Percentiles rank a stretch among this genome's conserved stretches.
These are phyloP conservation scores for Sordariomycetes sp. DNA, from an alignment of 2,329 filamentous ascomycete genomes.

Conservation along the genomic window DNA sequence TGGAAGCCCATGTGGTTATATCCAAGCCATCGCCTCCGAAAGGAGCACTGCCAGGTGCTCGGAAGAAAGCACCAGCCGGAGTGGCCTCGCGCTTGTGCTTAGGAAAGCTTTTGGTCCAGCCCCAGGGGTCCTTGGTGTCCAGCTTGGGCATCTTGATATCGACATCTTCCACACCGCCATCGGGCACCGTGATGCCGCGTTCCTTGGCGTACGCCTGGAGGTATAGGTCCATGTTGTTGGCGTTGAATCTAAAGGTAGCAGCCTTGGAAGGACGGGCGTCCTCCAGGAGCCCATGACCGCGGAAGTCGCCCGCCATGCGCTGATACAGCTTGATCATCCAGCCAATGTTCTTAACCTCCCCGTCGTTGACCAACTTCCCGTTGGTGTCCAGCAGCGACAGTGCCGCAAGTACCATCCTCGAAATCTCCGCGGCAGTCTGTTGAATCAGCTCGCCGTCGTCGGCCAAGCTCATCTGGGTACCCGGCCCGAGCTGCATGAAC, in stretches of 20 bases:
- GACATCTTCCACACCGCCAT: background rate
- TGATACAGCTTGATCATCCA: constrained; percentile 27
- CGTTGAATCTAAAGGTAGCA: constrained; percentile 10
- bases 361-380: constrained; percentile 19
- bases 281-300: constrained; percentile 10
- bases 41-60: background rate
- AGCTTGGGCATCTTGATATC: constrained; percentile 5
- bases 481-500: constrained; percentile 13
- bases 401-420: constrained; percentile 25
- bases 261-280: constrained; percentile 8
- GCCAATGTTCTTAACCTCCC: constrained; percentile 25
- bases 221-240: constrained; percentile 16
- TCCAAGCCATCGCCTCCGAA: constrained; percentile 3
- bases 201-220: constrained; percentile 23
- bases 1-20: background rate
- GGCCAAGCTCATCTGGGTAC: constrained; percentile 6
- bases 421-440: constrained; percentile 7
- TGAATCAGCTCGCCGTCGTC: constrained; percentile 16
- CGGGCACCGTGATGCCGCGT: constrained; percentile 18
- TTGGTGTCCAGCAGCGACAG: constrained; percentile 24
- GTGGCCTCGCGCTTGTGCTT: background rate
- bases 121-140: constrained; percentile 1
- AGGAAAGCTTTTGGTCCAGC: constrained; percentile 1
- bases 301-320: constrained; percentile 8
- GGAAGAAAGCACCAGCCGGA: no score